Base-by-base conservation (phyloP, 345 rosid species). In the Aquilaria sinensis region DNA sequence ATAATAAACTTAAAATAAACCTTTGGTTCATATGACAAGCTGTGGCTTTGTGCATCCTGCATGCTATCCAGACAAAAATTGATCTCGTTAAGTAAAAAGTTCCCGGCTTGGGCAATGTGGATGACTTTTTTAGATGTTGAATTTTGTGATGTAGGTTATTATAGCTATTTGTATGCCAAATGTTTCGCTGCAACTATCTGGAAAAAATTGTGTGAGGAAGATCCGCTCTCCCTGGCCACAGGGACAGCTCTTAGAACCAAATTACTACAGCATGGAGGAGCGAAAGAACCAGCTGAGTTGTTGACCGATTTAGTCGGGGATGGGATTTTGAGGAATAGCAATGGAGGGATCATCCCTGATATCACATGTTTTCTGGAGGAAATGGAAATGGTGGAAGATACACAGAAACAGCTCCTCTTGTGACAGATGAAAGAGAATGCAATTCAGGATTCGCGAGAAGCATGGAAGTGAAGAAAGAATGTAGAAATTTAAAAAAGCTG, bases 141-240 rank as follows among this genome's bases (percentile, higher is more conserved):
- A 3, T 37, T 1, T 37, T 2, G 8, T 37, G 43, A 15, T 71
- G 75, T 58, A 90, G 97, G 92, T 47, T 90, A 90, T 52, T 87
- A 90, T 65, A 85, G 90, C 79, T 88, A 90, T 82, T 65, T 87
- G 72, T 90, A 90, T 37, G 92, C 94, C 52, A 90, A 79, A 72
- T 94, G 97, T 67, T 81, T 88, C 61, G 89, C 99, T 2, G 84
- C 99, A 45, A 88, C 96, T 10, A 81, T 86, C 74, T 94, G 99
- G 96, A 74, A 80, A 62, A 90, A 88, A 58, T 63, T 86, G 37
- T 90, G 95, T 56, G 71, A 85, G 67, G 95, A 85, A 49, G 96
- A 94, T 80, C 97, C 99, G 3, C 82, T 94, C 47, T 88, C 96
- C 52, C 59, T 77, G 56, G 71, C 71, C 68, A 83, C 92, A 1